Base-by-base conservation (phyloP, 768 basidiomycete genomes). In the Amanita exitialis region DNA sequence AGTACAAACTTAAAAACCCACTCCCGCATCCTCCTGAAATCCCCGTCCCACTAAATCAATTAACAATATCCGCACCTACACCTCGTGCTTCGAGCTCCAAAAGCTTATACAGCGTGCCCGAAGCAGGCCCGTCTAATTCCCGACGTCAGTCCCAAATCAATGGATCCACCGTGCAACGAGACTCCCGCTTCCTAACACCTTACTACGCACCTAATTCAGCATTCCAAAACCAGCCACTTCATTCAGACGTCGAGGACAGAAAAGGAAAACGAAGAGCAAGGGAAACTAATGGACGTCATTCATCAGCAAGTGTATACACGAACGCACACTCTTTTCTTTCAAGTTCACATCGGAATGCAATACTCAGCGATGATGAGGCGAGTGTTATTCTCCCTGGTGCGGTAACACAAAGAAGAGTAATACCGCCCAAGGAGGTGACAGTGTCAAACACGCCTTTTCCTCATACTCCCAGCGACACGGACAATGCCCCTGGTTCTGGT, bases 1-100 rank as follows among this genome's bases (percentile, higher is more conserved):
- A 32, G 39, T n/a, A 43, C 32, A 51, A 44, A 35, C 50, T 51
- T 5, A 51, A 51, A 44, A 51, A 51, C n/a, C 50, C 50, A 27
- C 43, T 51, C 12, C 50, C 50, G 10, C 41, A 51, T 16, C 50
- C 50, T n/a, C 50, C 50, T 16, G 50, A 51, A 27, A 20, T 44
- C 8, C 50, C 50, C 6, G 34, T 51, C 6, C 50, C 50, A 18
- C 16, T 51, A 23, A 32, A 51, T 18, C 50, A 51, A 44, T 27
- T 51, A 20, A 1, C 42, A 18, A 21, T 25, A 39, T 9, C 38
- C 15, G 2, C n/a, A 18, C 32, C 50, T 28, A 51, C 34, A 9
- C 27, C 50, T 20, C 41, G 20, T 23, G 15, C 30, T 34, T 15
- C 50, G 18, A 25, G 42, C 13, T 44, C 50, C 27, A 39, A 13